Base-by-base conservation (phyloP, 1,284 basidiomycete species). In the Microbotryum scabiosae region DNA sequence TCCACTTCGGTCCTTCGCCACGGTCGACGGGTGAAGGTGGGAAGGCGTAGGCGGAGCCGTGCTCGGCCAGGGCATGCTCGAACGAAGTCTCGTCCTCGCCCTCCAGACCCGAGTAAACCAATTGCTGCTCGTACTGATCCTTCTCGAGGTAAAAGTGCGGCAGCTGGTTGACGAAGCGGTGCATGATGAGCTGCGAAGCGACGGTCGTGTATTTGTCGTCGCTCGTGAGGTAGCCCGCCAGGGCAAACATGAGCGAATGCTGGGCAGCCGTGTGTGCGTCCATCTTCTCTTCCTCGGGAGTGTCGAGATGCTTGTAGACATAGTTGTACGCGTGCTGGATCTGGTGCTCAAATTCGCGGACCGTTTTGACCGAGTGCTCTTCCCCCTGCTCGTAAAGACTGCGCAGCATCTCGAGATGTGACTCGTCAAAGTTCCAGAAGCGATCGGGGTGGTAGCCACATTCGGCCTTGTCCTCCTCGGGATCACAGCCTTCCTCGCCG, bases 371-470 rank as follows among this genome's bases (percentile, higher is more conserved):
- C 5, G 66, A 66, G 43, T 63, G 64, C 5, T 45, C 51, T 20
- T 66, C 55, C 43, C 64, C 46, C 7, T 56, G 48, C n/a, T 60
- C 57, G 60, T 57, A 57, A 45, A 64, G 56, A n/a, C 62, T 56
- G 3, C 66, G 69, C 16, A 71, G 59, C 12, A 63, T 64, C 25
- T 68, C 68, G 25, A 71, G 54, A 28, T 54, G 61, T 45, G 58
- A 50, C 30, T 43, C 44, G 47, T 71, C 63, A 53, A 70, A 72
- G 60, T 59, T 67, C 71, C 71, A 72, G 4, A 65, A 46, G 2
- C 67, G 60, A 26, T 67, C 62, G 21, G 56, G n/a, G 28, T 60
- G 56, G 65, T 68, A 72, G 16, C 71, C 71, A 55, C 71, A 72
- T 14, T 63, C 28, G 47, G 30, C 49, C 23, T 58, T 57, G 53